Percentiles rank a stretch among this genome's conserved stretches.
phyloP scores from a whole-genome alignment of 345 rosid species.

The Garcia nutans region DNA sequence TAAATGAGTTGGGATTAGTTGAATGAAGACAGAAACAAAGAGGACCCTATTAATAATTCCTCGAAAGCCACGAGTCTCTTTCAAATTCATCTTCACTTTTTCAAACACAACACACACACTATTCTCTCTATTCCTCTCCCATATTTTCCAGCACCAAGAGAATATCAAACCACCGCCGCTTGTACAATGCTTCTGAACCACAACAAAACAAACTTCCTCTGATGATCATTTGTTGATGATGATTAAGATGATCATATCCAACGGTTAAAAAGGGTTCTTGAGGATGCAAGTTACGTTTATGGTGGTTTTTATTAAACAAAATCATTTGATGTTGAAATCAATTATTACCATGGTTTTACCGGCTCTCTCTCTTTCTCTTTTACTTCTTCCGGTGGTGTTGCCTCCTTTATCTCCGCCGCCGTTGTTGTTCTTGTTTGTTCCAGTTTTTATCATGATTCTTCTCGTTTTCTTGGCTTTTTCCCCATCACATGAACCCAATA shows the following conservation, averaged over 20 bases:
- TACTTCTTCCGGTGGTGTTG: conserved; percentile 25
- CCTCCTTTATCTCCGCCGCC: conserved; percentile 29
- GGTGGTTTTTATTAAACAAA: neutral
- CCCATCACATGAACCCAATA: conserved; percentile 2
- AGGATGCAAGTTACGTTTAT: neutral
- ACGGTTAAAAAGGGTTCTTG: neutral
- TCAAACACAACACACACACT: neutral
- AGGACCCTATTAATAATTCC: neutral
- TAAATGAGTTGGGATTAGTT: neutral
- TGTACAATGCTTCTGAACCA: neutral
- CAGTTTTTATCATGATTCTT: conserved; percentile 22
- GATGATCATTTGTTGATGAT: neutral
- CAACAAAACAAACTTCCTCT: neutral
- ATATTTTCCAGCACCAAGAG: neutral
- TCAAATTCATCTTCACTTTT: neutral
- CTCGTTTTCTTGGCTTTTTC: conserved; percentile 26
- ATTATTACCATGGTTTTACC: conserved; percentile 11
- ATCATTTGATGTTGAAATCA: conserved; percentile 4
- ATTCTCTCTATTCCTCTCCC: neutral
- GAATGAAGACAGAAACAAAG: conserved; percentile 12
- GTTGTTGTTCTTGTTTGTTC: conserved; percentile 19
- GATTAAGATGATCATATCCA: neutral
- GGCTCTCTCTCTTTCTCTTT: conserved; percentile 6
- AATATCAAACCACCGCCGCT: neutral
- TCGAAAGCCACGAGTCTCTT: conserved; percentile 8